Evolutionary conservation across 1,284 basidiomycete genomes (phyloP), one percentile per base, ranked within the genome.

Genomic region (Ustilago lituana): DNA sequence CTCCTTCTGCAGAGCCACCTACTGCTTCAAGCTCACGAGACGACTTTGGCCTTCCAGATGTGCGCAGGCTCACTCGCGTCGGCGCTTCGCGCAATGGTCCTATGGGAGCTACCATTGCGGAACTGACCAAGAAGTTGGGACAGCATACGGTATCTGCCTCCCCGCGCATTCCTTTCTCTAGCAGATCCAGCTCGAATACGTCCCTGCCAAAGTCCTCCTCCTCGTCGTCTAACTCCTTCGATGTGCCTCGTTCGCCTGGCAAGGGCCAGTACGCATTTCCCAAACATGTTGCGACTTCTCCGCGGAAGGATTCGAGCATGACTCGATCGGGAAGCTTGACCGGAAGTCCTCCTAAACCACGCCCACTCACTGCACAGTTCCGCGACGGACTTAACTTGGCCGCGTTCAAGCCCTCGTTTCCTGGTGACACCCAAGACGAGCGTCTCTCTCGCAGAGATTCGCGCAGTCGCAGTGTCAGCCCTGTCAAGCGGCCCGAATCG

Each of bases 101-200:
- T 4, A 76, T 76, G 73, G 73, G 73, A 3, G 74, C 72, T 4
- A 72, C 74, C 12, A 76, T 78, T 29, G 74, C 67, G 15, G 74
- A 76, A 51, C 60, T 78, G 2, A 73, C 76, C 8, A 65, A 59
- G 24, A 63, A 64, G 37, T 54, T 76, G 14, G 58, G 59, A 29
- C 52, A 64, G 32, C 41, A 40, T n/a, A 40, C 48, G 0, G 58
- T 62, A 3, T 32, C 49, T 8, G 12, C 58, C 9, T 22, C 54
- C 24, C 56, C 38, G 3, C 41, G 36, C 5, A 48, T 38, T n/a
- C 40, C 55, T 2, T 45, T 61, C 26, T 53, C 44, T 17, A 47
- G 24, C 17, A 37, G 49, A n/a, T 52, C 41, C 7, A 27, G 32
- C 19, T 53, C 46, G 14, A 58, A 40, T 31, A 49, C 33, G 5